Base-by-base conservation (phyloP, 1,284 basidiomycete species). In the Ceratobasidium sp. region DNA sequence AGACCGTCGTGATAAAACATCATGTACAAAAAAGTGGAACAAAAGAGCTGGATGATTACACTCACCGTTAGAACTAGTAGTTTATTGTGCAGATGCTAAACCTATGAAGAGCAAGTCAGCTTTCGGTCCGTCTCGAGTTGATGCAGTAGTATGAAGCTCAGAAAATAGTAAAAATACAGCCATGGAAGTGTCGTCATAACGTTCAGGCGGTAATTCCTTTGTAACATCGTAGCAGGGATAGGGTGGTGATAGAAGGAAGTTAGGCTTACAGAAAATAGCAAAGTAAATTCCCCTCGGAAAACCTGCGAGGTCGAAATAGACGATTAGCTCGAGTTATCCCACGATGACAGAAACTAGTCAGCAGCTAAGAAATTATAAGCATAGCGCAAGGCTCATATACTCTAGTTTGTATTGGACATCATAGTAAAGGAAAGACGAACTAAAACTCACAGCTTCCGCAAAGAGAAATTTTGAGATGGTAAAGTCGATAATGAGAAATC, bases 1-100 rank as follows among this genome's bases (percentile, higher is more conserved):
- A 93, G 92, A 94, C 92, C 92, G 92, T 94, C 92, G 92, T 94
- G 91, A 90, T 90, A 84, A 80, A 84, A 81, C 89, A 90, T 89
- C 88, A 88, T 87, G 37, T 1, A 76, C n/a, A 52, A 52, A n/a
- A 80, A 37, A 19, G 7, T 37, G 32, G 17, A 11, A 61, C 61
- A 54, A 70, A 65, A 15, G 40, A 51, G 65, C 52, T 46, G 46
- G 59, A 75, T 22, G 37, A 19, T 65, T 17, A 51, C 17, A 76
- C 51, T 62, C 32, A 70, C 44, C 61, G 17, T 34, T 66, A 64
- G 17, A 57, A 57, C 54, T 57, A 51, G 15, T n/a, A 5, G 49
- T 51, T 51, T 4, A n/a, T 11, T 54, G 37, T 56, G 5, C 11
- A 17, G n/a, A 8, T 19, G 44, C 15, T 6, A 37, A 54, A 5